Percentiles rank a stretch among this genome's conserved stretches.
Conservation (phyloP, 805 yeast genomes). For the Spathaspora arborariae region DNA sequence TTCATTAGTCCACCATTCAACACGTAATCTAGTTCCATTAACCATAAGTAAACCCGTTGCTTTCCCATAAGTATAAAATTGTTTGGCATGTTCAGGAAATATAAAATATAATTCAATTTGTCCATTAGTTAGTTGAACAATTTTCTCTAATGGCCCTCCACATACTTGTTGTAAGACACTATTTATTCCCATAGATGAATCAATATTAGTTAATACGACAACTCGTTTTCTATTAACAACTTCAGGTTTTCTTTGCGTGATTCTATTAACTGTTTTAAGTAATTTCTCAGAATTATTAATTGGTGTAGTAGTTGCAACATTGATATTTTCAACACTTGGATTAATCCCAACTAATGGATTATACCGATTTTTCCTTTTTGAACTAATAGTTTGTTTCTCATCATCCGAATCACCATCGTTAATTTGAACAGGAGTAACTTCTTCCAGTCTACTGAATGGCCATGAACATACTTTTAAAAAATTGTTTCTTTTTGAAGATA, state of each 20-base stretch:
- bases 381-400: neutral
- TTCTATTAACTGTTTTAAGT: neutral
- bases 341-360: slow-evolving; percentile 2
- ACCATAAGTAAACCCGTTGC: slow-evolving; percentile 51
- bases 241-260: neutral
- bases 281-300: slow-evolving; percentile 2
- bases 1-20: slow-evolving; percentile 44
- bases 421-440: neutral
- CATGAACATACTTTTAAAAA: slow-evolving; percentile 10
- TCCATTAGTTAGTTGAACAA: slow-evolving; percentile 25
- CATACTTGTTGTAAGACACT: slow-evolving; percentile 51
- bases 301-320: neutral
- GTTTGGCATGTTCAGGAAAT: slow-evolving; percentile 48
- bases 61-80: slow-evolving; percentile 48
- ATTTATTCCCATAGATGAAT: slow-evolving; percentile 38
- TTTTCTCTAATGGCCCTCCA: slow-evolving; percentile 68
- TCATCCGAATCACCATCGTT: slow-evolving; percentile 1
- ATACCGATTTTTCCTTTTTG: neutral
- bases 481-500: slow-evolving; percentile 1
- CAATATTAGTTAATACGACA: slow-evolving; percentile 5
- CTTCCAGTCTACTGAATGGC: slow-evolving; percentile 7
- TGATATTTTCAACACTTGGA: slow-evolving; percentile 7
- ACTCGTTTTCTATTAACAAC: neutral
- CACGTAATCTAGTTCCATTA: slow-evolving; percentile 50
- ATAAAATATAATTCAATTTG: slow-evolving; percentile 49